Conservation (phyloP, 768 basidiomycete species). For the Exidia glandulosa region DNA sequence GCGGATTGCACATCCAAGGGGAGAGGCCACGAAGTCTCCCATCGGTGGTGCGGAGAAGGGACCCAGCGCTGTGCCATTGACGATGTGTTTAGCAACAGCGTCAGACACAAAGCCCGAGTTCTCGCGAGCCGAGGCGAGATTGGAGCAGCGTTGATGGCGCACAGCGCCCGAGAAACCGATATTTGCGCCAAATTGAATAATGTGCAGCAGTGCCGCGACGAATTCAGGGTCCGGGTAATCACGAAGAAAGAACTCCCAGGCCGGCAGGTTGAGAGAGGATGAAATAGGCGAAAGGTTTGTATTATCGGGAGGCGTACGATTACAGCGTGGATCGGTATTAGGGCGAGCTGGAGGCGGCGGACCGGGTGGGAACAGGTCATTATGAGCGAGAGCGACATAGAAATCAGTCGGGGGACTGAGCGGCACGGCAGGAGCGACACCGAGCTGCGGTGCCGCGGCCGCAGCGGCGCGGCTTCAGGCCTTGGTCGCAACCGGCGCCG, state of each 20-base stretch:
- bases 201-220: neutral
- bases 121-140: neutral
- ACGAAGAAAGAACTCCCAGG: neutral
- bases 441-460: neutral
- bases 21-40: neutral
- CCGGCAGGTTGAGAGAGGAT: neutral
- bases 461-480: too few relatives aligned
- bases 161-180: neutral
- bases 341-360: neutral
- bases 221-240: neutral
- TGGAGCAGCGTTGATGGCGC: neutral
- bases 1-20: neutral
- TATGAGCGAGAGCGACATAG: neutral
- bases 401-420: neutral
- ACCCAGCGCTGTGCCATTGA: neutral
- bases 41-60: neutral
- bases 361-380: neutral
- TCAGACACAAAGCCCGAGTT: neutral
- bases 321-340: slow-evolving; percentile 1
- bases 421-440: neutral
- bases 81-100: neutral
- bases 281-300: neutral
- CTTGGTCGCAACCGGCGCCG: too few relatives aligned
- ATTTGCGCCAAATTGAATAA: neutral
- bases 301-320: neutral